phyloP scores from a whole-genome alignment of 108 stramenopile species.

The Pseudonitzschia multiseries region DNA sequence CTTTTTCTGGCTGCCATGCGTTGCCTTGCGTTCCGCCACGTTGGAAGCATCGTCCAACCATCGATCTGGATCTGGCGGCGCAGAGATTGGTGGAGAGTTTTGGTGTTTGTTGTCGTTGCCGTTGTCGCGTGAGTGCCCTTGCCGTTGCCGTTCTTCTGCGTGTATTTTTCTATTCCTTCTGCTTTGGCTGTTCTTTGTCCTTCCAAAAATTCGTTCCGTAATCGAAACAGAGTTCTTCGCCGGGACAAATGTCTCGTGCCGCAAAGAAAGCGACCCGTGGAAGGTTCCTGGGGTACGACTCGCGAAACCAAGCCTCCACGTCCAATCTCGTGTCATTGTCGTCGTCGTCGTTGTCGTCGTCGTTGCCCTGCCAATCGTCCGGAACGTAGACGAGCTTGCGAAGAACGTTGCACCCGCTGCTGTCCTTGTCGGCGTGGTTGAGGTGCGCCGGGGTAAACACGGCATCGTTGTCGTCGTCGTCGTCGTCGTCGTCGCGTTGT shows the following conservation, averaged over 20 bases:
- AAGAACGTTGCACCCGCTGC: conserved; percentile 24
- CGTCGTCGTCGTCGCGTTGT: not conserved
- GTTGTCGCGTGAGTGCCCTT: too few species aligned
- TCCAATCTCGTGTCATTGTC: not conserved
- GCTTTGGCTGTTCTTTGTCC: not conserved
- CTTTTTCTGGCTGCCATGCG: too few species aligned
- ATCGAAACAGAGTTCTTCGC: conserved; percentile 47
- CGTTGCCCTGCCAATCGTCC: not conserved
- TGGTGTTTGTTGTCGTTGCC: too few species aligned
- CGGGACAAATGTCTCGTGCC: conserved; percentile 18
- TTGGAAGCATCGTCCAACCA: too few species aligned
- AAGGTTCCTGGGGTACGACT: not conserved
- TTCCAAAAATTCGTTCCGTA: conserved; percentile 47
- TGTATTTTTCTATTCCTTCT: too few species aligned
- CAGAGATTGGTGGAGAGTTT: too few species aligned
- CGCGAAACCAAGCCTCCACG: not conserved
- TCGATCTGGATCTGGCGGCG: too few species aligned
- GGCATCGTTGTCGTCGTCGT: not conserved
- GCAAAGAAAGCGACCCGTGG: conserved; percentile 41
- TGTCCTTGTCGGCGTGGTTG: conserved; percentile 36
- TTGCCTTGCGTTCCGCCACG: too few species aligned
- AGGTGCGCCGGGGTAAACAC: conserved; percentile 37
- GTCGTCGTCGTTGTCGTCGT: too few species aligned
- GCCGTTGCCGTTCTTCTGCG: too few species aligned
- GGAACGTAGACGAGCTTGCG: conserved; percentile 10